Conservation (phyloP, 495 filamentous ascomycete species). For the Talaromyces stipitatus region DNA sequence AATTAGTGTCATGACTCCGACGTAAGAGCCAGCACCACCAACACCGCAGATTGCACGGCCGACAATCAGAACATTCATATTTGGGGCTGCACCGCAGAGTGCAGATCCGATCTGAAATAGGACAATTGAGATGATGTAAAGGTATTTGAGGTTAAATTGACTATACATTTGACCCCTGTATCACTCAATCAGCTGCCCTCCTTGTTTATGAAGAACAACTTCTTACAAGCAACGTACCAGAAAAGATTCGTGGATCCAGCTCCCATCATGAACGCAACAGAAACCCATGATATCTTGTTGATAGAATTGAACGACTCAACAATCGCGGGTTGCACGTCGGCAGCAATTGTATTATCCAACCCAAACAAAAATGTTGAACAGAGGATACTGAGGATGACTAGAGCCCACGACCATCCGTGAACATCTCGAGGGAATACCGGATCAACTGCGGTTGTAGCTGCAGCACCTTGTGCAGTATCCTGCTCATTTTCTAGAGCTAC, state of each 20-base stretch:
- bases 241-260: slow-evolving; percentile 37
- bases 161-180: slow-evolving; percentile 36
- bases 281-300: slow-evolving; percentile 49
- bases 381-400: slow-evolving; percentile 41
- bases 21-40: slow-evolving; percentile 43
- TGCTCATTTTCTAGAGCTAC: background rate
- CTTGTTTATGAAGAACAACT: background rate
- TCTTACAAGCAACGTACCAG: slow-evolving; percentile 21
- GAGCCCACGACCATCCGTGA: slow-evolving; percentile 20
- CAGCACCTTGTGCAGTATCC: background rate
- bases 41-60: slow-evolving; percentile 27
- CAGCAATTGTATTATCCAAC: slow-evolving; percentile 56
- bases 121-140: slow-evolving; percentile 14
- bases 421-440: background rate
- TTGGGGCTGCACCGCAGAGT: slow-evolving; percentile 22
- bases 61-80: slow-evolving; percentile 21
- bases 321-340: slow-evolving; percentile 49
- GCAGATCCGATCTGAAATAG: slow-evolving; percentile 27
- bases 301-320: slow-evolving; percentile 40
- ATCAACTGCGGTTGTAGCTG: background rate
- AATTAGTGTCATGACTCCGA: slow-evolving; percentile 35
- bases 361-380: slow-evolving; percentile 45
- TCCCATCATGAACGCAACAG: slow-evolving; percentile 45
- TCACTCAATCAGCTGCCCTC: background rate
- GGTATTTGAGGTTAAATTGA: slow-evolving; percentile 26